phyloP scores from a whole-genome alignment of 805 yeast genomes.

The Metschnikowia lunata region DNA sequence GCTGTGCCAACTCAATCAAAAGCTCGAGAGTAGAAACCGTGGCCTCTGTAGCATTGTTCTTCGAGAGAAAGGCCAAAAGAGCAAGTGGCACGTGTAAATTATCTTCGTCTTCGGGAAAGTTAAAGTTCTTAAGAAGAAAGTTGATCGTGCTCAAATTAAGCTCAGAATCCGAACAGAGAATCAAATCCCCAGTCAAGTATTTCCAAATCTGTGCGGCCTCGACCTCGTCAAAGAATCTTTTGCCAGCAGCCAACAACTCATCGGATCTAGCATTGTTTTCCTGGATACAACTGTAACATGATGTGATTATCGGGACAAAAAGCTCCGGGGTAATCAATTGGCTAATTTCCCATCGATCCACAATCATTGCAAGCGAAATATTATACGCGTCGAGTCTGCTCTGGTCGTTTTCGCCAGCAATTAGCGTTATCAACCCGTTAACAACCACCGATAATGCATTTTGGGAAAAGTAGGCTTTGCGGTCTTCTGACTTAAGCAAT shows the following conservation, averaged over 20 bases:
- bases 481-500: constrained; percentile 6
- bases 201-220: constrained; percentile 81
- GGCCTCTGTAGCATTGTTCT: constrained; percentile 11
- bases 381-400: constrained; percentile 51
- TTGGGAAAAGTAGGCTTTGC: constrained; percentile 49
- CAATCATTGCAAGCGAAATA: constrained; percentile 60
- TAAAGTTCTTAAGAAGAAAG: constrained; percentile 61
- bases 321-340: constrained; percentile 64
- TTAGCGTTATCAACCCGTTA: constrained; percentile 48
- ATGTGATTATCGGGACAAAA: constrained; percentile 58
- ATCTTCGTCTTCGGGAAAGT: constrained; percentile 86
- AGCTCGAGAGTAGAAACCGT: constrained; percentile 41
- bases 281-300: constrained; percentile 30
- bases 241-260: constrained; percentile 55
- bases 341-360: constrained; percentile 96
- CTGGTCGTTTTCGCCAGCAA: constrained; percentile 28
- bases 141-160: constrained; percentile 44
- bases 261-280: background rate
- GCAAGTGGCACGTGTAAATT: constrained; percentile 72
- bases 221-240: constrained; percentile 76
- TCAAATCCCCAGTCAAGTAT: constrained; percentile 43
- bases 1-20: constrained; percentile 56
- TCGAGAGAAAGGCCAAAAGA: constrained; percentile 44
- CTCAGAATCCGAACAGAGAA: constrained; percentile 24
- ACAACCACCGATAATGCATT: constrained; percentile 51